phyloP scores from a whole-genome alignment of 352 stramenopile species.

The Albugo candida region DNA sequence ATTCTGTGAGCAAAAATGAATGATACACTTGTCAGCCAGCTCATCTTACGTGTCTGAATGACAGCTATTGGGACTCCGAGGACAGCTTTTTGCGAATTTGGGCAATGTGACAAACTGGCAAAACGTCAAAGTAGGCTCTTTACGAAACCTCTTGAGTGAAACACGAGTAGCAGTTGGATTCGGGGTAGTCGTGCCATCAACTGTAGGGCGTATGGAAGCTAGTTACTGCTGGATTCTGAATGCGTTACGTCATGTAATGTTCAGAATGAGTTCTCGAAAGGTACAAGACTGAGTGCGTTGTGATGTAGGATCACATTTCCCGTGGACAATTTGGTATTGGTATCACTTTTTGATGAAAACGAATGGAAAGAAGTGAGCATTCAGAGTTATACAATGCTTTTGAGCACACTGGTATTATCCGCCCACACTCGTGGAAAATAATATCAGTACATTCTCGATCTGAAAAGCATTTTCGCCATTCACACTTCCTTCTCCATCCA shows the following conservation, averaged over 20 bases:
- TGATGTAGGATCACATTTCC: too few species aligned
- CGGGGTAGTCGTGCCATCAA: slow-evolving; percentile 73
- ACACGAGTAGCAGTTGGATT: slow-evolving; percentile 71
- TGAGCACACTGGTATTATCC: too few species aligned
- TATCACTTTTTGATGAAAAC: too few species aligned
- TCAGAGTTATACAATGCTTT: too few species aligned
- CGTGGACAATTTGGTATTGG: too few species aligned
- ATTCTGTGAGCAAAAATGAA: slow-evolving; percentile 17
- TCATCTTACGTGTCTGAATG: not conserved
- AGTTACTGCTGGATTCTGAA: slow-evolving; percentile 86
- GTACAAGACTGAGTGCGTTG: too few species aligned
- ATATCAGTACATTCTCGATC: too few species aligned
- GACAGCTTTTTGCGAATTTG: slow-evolving; percentile 79
- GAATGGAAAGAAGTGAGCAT: too few species aligned
- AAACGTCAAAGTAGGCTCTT: slow-evolving; percentile 63
- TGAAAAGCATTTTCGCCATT: too few species aligned
- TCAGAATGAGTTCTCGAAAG: too few species aligned
- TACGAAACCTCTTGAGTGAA: slow-evolving; percentile 76
- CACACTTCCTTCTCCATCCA: too few species aligned
- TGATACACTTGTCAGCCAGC: not conserved
- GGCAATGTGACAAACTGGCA: slow-evolving; percentile 81
- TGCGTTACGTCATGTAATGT: slow-evolving; percentile 33
- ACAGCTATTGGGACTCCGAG: slow-evolving; percentile 31
- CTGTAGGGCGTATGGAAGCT: slow-evolving; percentile 74
- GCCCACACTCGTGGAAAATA: too few species aligned